These are phyloP conservation scores for Holtermannia corniformis DNA, from an alignment of 768 basidiomycete species.

Conservation along the genomic window DNA sequence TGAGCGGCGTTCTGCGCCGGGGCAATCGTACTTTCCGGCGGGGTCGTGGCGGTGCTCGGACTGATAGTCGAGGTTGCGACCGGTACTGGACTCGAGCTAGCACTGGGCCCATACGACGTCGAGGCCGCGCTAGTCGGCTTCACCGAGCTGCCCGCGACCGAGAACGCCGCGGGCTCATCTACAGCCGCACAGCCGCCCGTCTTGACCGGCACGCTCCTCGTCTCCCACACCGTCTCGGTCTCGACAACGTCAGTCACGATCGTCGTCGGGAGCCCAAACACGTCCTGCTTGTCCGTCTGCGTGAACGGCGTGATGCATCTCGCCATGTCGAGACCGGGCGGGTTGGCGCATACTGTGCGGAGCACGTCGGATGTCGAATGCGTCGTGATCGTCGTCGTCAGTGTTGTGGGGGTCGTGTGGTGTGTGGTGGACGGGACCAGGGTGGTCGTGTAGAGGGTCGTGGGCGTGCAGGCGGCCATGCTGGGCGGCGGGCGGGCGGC, in stretches of 20 bases:
- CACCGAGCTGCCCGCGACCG: too few relatives aligned
- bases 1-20: too few relatives aligned
- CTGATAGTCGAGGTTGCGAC: too few relatives aligned
- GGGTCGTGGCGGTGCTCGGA: too few relatives aligned
- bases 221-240: not conserved
- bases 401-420: not conserved
- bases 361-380: not conserved
- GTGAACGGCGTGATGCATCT: not conserved
- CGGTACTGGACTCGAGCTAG: too few relatives aligned
- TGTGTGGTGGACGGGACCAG: not conserved
- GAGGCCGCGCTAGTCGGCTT: too few relatives aligned
- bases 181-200: too few relatives aligned
- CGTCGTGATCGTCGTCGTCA: not conserved
- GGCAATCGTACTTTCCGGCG: too few relatives aligned
- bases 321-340: not conserved
- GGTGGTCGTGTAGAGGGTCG: not conserved
- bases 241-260: not conserved
- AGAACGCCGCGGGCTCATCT: too few relatives aligned
- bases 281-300: not conserved
- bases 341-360: not conserved
- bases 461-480: not conserved
- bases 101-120: too few relatives aligned
- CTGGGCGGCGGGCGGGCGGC: too few relatives aligned
- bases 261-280: not conserved
- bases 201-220: not conserved